Evolutionary conservation across 306 rosid genomes (phyloP), one percentile per base, ranked within the genome.

Genomic region (Cicer chorassanicum): DNA sequence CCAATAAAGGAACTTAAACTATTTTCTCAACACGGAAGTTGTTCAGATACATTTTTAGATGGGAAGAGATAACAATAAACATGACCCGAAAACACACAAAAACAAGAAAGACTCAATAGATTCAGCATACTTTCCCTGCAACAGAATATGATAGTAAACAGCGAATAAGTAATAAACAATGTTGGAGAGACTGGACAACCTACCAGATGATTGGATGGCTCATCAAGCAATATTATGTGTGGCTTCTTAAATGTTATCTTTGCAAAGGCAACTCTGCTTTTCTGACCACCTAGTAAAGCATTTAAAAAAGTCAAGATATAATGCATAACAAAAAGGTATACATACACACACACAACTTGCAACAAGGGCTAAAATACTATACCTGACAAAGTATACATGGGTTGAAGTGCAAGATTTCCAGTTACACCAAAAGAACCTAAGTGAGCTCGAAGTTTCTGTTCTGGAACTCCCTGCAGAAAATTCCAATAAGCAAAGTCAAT

Each of bases 331-430:
- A 69, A 44, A 56, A 66, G 40, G 49, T 43, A 61, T 38, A 74
- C 14, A 48, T 14, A 38, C 36, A 63, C 13, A 6, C 16, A 59
- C 65, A 29, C 6, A 8, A 29, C 19, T 36, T 10, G 15, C 34
- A 36, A 60, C 71, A 29, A 68, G 46, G 46, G 54, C 76, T 59
- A 34, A 55, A 39, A 67, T 34, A 78, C 21, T 13, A 79, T 86
- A 94, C 99, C 99, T 70, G 99, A 95, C 81, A 94, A 87, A 43
- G 99, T 92, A 87, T 95, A 95, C 99, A 95, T 95, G 2, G 99
- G 99, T 81, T 95, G 99, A 80, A 95, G 93, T 8, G 99, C 99
- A n/a, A 95, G 99, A 84, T 92, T 95, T 86, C 99, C 99, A 29
- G 98, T 92, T 5, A 95, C 98, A 87, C 99, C 99, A 48, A 95